phyloP scores from a whole-genome alignment of 2,329 filamentous ascomycete species.

The Colletotrichum theobromicola region DNA sequence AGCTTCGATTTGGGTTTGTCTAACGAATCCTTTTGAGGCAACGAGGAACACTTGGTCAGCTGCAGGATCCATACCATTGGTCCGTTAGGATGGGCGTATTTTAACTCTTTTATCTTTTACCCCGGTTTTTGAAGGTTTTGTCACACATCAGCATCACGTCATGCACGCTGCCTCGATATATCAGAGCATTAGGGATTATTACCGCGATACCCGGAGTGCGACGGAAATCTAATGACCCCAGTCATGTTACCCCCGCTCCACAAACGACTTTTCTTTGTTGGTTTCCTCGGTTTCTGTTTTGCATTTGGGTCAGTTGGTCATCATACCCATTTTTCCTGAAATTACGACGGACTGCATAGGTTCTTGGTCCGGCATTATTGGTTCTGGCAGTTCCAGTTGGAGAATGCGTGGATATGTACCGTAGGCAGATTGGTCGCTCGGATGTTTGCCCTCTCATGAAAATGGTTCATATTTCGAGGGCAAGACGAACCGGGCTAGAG shows the following conservation, averaged over 20 bases:
- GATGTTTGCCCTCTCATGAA: neutral
- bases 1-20: neutral
- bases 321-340: constrained; percentile 9
- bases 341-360: neutral
- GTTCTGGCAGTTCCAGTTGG: neutral
- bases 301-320: neutral
- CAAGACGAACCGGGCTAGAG: neutral
- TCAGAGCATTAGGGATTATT: constrained; percentile 23
- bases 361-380: neutral
- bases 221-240: constrained; percentile 23
- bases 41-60: neutral
- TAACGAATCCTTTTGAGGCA: neutral
- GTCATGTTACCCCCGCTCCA: constrained; percentile 24
- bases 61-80: neutral
- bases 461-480: neutral
- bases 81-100: neutral
- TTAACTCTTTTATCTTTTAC: neutral
- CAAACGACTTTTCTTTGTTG: constrained; percentile 5
- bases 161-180: constrained; percentile 12
- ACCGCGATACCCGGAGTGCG: constrained; percentile 26
- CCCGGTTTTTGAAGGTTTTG: neutral
- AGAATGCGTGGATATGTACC: neutral
- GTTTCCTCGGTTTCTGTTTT: neutral
- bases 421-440: neutral
- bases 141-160: constrained; percentile 8